Percentiles rank a stretch among this genome's conserved stretches.
Conservation (phyloP, 208 protist species). For the Leishmania arabica region DNA sequence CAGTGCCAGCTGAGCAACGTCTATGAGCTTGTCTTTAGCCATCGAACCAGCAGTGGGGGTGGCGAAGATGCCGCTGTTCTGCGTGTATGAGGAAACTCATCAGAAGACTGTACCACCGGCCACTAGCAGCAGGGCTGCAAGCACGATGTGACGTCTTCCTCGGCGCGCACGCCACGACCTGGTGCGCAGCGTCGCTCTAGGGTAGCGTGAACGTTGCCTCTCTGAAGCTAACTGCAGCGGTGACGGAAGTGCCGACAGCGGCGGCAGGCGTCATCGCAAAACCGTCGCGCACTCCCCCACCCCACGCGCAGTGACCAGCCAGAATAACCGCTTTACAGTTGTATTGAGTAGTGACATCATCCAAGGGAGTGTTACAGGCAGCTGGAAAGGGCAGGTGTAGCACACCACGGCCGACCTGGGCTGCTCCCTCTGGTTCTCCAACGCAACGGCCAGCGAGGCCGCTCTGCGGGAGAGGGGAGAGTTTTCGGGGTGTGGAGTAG, state of each 20-base stretch:
- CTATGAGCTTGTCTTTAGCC: conserved; percentile 8
- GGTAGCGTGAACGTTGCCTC: neutral
- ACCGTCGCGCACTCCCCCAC: neutral
- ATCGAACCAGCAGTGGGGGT: conserved; percentile 10
- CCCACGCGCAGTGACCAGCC: neutral
- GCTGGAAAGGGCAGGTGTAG: conserved; percentile 11
- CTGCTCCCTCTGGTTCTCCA: conserved; percentile 12
- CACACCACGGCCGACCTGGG: conserved; percentile 11
- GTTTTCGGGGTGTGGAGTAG: neutral
- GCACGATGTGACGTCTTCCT: conserved; percentile 25
- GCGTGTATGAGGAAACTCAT: conserved; percentile 9
- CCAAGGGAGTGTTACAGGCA: neutral
- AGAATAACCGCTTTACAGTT: neutral
- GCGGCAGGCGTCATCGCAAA: neutral
- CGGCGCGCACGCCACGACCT: conserved; percentile 12
- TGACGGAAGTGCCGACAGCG: conserved; percentile 8
- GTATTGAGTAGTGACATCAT: neutral
- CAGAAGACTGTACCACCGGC: neutral
- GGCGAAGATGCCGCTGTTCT: conserved; percentile 13
- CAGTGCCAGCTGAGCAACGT: conserved; percentile 18
- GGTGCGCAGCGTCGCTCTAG: conserved; percentile 6
- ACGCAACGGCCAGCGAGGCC: conserved; percentile 1
- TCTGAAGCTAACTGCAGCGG: conserved; percentile 12
- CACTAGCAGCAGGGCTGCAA: conserved; percentile 1
- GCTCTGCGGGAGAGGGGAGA: neutral